These are phyloP conservation scores for Olyra latifolia DNA, from an alignment of 176 grass and related monocot genomes.

Conservation along the genomic window DNA sequence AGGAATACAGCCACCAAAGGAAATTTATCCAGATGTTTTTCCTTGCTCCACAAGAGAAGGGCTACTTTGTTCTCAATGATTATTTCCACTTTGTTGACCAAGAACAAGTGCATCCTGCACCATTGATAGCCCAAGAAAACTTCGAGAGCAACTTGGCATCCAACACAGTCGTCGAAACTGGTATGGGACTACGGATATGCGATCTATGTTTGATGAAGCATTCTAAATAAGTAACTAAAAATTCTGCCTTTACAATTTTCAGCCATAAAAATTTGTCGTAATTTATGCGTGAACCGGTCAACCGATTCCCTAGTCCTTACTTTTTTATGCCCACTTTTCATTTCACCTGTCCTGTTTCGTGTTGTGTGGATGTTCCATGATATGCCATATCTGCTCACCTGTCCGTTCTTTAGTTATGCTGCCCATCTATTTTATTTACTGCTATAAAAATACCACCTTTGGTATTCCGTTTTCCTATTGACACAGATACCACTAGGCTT, in stretches of 20 bases:
- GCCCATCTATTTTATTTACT: neutral
- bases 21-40: slow-evolving; percentile 94
- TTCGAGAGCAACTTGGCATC: slow-evolving; percentile 63
- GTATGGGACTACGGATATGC: slow-evolving; percentile 28
- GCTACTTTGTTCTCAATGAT: slow-evolving; percentile 97
- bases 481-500: neutral
- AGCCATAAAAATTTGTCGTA: neutral
- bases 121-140: slow-evolving; percentile 39
- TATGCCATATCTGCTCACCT: neutral
- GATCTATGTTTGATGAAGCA: neutral
- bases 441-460: neutral
- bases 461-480: neutral
- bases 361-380: neutral
- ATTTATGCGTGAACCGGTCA: neutral
- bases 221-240: neutral
- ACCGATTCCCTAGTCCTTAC: neutral
- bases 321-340: neutral
- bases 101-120: slow-evolving; percentile 67
- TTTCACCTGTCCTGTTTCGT: neutral
- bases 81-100: slow-evolving; percentile 90
- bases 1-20: slow-evolving; percentile 67
- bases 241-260: neutral
- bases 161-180: slow-evolving; percentile 38
- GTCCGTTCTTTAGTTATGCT: neutral
- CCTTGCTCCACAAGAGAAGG: slow-evolving; percentile 95